Conservation (phyloP, 306 rosid species). For the Rosa chinensis region DNA sequence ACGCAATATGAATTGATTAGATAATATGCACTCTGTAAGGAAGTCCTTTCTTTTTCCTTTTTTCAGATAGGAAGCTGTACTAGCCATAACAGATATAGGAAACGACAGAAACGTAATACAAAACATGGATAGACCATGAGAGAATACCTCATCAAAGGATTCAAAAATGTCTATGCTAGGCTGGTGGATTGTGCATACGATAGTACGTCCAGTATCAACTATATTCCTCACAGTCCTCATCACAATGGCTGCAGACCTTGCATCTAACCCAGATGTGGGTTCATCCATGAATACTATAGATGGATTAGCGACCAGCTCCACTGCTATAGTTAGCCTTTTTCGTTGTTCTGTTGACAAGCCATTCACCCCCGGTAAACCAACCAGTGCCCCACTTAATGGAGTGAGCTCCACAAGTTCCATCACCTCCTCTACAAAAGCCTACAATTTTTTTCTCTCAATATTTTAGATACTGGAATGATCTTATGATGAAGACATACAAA, state of each 20-base stretch:
- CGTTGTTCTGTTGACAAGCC: conserved; percentile 96
- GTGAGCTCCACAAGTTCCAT: conserved; percentile 98
- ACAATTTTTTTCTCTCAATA: conserved; percentile 4
- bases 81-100: conserved; percentile 1
- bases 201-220: conserved; percentile 94
- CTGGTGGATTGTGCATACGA: conserved; percentile 97
- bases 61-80: background rate
- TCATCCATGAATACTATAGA: conserved; percentile 98
- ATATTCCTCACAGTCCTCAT: conserved; percentile 99
- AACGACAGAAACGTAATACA: background rate
- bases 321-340: conserved; percentile 90
- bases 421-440: conserved; percentile 96
- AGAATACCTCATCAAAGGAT: conserved; percentile 92
- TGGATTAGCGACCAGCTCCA: conserved; percentile 93
- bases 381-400: conserved; percentile 73
- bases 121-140: background rate
- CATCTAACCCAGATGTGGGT: conserved; percentile 98
- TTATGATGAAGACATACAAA: conserved; percentile 16
- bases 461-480: conserved; percentile 23
- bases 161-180: conserved; percentile 99
- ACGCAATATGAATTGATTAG: background rate
- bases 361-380: conserved; percentile 91
- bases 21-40: background rate
- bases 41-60: too few relatives aligned
- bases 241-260: conserved; percentile 95